Evolutionary conservation across 2,329 filamentous ascomycete species (phyloP), one percentile per base, ranked within the genome.

Genomic region (Trichoderma semiorbis): DNA sequence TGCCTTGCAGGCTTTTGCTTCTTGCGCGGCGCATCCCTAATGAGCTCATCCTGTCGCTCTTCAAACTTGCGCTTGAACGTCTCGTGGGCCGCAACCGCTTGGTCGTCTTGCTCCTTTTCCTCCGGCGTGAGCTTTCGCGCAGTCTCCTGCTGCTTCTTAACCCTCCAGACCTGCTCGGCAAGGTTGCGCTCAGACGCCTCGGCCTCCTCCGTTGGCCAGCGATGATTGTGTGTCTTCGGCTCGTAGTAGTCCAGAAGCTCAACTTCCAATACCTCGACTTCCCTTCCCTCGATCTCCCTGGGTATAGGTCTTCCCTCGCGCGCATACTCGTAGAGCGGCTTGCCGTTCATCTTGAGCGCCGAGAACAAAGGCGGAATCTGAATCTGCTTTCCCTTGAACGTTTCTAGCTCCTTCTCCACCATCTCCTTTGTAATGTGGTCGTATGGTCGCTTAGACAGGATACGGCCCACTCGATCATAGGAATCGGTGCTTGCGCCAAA

Each of bases 301-400:
- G 96, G 96, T 18, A 97, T 91, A 43, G 93, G 89, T 78, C 92
- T 94, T 18, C 96, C 96, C 80, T 95, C 93, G 63, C 96, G 88
- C 24, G 96, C 96, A 81, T 98, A 98, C 82, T 99, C 95, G 80
- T 99, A 99, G 63, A 98, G 86, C 39, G 93, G 92, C 85, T 98
- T 98, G 2, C 96, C 96, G 75, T 98, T 89, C 81, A 98, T 93
- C 81, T 95, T 95, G 73, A 98, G 85, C 11, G 96, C 96, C 34
- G 94, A 97, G 82, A 95, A 99, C 24, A 99, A 89, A 7, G 95
- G 95, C 47, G 96, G 96, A 75, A 93, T 91, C 84, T 99, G 96
- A 84, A 93, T 91, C 77, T 94, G 94, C 76, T 92, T 92, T 18
- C 96, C 96, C 50, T 91, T 87, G 81, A 97, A 98, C 73, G 86